Conservation (phyloP, 192 early-diverging fungal genomes). For the Tieghemiomyces parasiticus region DNA sequence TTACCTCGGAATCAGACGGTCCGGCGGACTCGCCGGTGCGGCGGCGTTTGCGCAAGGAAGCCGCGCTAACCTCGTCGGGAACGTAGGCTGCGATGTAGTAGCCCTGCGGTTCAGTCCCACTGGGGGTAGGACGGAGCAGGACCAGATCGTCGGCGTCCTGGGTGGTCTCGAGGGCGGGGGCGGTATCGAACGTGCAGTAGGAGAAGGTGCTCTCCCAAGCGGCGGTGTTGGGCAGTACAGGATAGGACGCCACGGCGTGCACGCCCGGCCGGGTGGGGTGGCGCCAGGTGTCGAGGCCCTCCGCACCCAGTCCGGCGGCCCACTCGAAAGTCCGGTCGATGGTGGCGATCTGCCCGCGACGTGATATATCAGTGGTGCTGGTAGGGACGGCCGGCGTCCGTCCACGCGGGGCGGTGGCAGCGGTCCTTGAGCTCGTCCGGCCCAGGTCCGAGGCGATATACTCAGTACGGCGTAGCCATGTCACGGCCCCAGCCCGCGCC, state of each 20-base stretch:
- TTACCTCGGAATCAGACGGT: too few species aligned
- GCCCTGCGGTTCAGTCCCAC: background rate
- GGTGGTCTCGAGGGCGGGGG: background rate
- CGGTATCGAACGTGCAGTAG: slow-evolving; percentile 7
- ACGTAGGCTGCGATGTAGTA: background rate
- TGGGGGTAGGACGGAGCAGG: background rate
- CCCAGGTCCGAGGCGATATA: slow-evolving; percentile 9
- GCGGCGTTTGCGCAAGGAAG: background rate
- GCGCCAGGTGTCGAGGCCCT: slow-evolving; percentile 3
- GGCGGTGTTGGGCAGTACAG: slow-evolving; percentile 4
- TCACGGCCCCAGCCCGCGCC: background rate
- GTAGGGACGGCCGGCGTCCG: too few species aligned
- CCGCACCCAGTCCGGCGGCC: background rate
- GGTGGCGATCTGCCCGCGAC: slow-evolving; percentile 1
- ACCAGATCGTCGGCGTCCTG: background rate
- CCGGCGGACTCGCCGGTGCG: background rate
- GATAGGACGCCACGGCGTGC: slow-evolving; percentile 6
- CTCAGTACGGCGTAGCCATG: slow-evolving; percentile 11
- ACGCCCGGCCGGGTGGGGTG: slow-evolving; percentile 1
- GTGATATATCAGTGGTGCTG: background rate
- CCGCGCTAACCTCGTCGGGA: background rate
- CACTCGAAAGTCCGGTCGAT: slow-evolving; percentile 3
- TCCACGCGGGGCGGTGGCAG: background rate
- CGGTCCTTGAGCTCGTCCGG: background rate
- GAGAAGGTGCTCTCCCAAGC: background rate